Percentiles rank a stretch among this genome's conserved stretches.
Conservation (phyloP, 345 rosid species). For the Clausena lansium region DNA sequence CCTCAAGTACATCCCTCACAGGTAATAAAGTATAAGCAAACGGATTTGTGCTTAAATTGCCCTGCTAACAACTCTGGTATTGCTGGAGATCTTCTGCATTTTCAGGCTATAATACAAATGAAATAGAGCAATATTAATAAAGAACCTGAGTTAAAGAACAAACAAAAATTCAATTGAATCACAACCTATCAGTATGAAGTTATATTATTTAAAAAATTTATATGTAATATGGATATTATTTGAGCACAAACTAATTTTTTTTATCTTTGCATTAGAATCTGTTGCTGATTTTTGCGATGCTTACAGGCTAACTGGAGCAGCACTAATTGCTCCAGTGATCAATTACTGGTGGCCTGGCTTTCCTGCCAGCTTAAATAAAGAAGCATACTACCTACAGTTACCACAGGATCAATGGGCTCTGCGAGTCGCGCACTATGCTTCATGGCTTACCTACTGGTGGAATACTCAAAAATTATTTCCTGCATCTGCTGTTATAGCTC, state of each 20-base stretch:
- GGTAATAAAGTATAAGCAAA: constrained; percentile 22
- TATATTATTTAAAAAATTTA: not conserved
- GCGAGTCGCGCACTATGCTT: constrained; percentile 45
- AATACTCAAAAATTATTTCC: constrained; percentile 56
- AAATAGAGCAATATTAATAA: not conserved
- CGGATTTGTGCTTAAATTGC: not conserved
- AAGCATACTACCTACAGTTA: constrained; percentile 30
- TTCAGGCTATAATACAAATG: no score
- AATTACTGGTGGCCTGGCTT: constrained; percentile 66
- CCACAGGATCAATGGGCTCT: constrained; percentile 56
- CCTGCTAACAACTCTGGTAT: not conserved
- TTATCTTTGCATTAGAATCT: not conserved
- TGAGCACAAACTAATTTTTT: not conserved
- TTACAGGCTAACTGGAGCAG: constrained; percentile 55
- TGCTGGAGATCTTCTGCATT: not conserved
- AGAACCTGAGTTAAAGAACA: not conserved
- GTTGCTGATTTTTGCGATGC: not conserved
- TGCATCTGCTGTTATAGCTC: constrained; percentile 26
- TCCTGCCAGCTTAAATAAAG: constrained; percentile 35
- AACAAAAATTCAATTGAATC: not conserved
- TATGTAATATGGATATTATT: not conserved
- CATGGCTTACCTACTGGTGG: constrained; percentile 62
- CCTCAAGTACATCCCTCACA: constrained; percentile 57
- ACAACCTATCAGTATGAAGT: not conserved
- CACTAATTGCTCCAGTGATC: constrained; percentile 40